A percentile compares a stretch with the other conserved stretches of the same genome.
Evolutionary conservation across 306 rosid genomes (phyloP).

Genomic region (Vigna radiata): DNA sequence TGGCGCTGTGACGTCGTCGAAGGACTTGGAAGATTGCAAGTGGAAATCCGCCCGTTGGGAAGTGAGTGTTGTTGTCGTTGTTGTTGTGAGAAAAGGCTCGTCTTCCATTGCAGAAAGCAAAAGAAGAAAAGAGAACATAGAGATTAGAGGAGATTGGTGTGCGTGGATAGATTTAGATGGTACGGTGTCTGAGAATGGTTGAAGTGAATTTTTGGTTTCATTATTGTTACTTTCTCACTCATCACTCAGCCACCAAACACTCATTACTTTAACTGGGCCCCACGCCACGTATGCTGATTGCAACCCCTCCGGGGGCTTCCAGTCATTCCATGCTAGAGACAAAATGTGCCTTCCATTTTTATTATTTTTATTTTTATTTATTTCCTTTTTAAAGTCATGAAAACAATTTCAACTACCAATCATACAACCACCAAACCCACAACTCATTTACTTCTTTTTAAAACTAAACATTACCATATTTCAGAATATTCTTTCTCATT

Average conservation of each 20-base stretch:
- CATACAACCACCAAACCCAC: too few relatives aligned
- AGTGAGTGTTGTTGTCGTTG: background rate
- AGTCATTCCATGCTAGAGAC: too few relatives aligned
- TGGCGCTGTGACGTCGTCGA: constrained; percentile 42
- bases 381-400: too few relatives aligned
- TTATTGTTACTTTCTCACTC: background rate
- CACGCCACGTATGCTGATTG: constrained; percentile 24
- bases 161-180: background rate
- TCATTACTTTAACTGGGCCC: constrained; percentile 18
- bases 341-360: too few relatives aligned
- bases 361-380: too few relatives aligned
- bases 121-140: background rate
- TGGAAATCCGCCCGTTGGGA: constrained; percentile 46
- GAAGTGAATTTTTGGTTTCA: background rate
- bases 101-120: constrained; percentile 52
- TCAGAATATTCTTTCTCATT: too few relatives aligned
- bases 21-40: constrained; percentile 46
- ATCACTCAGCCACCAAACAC: background rate
- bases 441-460: too few relatives aligned
- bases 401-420: too few relatives aligned
- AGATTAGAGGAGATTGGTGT: constrained; percentile 10
- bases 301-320: background rate
- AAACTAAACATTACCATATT: too few relatives aligned
- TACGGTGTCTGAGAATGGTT: background rate
- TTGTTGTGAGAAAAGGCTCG: constrained; percentile 50